A percentile compares a stretch with the other conserved stretches of the same genome.
Conservation (phyloP, 768 basidiomycete species). For the Lentinula boryana region DNA sequence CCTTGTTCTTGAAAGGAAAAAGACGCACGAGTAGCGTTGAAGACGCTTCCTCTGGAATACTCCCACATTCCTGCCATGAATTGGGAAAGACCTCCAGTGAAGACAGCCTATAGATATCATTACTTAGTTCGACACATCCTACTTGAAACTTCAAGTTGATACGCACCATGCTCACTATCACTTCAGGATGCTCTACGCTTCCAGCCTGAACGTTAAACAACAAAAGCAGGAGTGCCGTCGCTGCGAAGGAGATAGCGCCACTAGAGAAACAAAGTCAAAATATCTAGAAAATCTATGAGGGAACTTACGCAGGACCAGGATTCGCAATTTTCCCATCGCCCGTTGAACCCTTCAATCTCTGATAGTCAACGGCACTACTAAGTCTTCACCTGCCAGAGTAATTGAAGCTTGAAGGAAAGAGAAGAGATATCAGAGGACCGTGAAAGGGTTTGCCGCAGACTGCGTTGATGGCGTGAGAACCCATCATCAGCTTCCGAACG, state of each 20-base stretch:
- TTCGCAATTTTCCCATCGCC: constrained; percentile 23
- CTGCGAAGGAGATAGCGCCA: constrained; percentile 41
- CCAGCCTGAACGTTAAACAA: constrained; percentile 56
- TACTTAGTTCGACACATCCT: neutral
- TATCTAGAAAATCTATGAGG: neutral
- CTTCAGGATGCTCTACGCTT: constrained; percentile 45
- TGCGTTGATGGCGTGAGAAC: no score
- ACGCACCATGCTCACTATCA: constrained; percentile 63
- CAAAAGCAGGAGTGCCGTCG: constrained; percentile 66
- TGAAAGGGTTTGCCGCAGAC: no score
- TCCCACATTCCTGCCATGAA: constrained; percentile 83
- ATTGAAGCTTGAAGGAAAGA: no score
- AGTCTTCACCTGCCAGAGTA: no score
- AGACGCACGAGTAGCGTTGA: constrained; percentile 57
- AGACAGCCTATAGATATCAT: constrained; percentile 29
- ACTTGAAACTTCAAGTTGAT: neutral
- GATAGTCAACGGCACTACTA: no score
- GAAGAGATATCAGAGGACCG: no score
- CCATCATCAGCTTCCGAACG: constrained; percentile 8
- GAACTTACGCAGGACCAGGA: constrained; percentile 25
- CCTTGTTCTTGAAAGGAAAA: neutral
- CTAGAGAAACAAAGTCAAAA: constrained; percentile 11
- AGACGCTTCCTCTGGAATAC: constrained; percentile 54
- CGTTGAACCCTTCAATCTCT: no score
- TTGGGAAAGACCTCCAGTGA: constrained; percentile 70